A percentile compares a stretch with the other conserved stretches of the same genome.
These are phyloP conservation scores for Xylaria sp. DNA, from an alignment of 2,329 filamentous ascomycete genomes.

Conservation along the genomic window DNA sequence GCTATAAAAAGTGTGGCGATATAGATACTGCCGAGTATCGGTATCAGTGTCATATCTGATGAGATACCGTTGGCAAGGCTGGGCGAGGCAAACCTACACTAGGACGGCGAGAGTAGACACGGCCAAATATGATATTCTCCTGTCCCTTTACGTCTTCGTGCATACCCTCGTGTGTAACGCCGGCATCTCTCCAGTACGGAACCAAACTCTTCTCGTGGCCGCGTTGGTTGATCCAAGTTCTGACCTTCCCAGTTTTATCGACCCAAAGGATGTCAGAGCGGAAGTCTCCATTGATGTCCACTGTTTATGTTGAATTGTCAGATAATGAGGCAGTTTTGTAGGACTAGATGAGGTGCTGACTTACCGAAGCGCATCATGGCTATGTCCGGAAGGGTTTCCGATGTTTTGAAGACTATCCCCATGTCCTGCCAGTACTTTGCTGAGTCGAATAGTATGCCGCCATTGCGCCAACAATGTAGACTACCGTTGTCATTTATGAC, in stretches of 20 bases:
- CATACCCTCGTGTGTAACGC: conserved; percentile 1
- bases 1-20: neutral
- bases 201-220: neutral
- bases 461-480: conserved; percentile 23
- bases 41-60: neutral
- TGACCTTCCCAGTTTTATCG: neutral
- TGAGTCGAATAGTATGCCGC: conserved; percentile 2
- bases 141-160: conserved; percentile 7
- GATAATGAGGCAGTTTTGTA: neutral
- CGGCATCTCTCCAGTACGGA: neutral
- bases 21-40: neutral
- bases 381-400: neutral
- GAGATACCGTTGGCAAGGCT: no score
- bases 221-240: conserved; percentile 12
- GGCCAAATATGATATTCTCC: conserved; percentile 14
- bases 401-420: neutral
- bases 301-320: neutral
- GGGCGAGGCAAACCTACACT: neutral
- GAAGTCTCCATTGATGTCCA: conserved; percentile 3
- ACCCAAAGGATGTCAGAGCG: conserved; percentile 12
- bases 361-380: neutral
- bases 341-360: neutral
- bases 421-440: conserved; percentile 20
- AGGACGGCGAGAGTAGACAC: conserved; percentile 2
- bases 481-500: conserved; percentile 9